Evolutionary conservation across 2,329 filamentous ascomycete species (phyloP), one percentile per base, ranked within the genome.

Genomic region (Fusarium sp.): DNA sequence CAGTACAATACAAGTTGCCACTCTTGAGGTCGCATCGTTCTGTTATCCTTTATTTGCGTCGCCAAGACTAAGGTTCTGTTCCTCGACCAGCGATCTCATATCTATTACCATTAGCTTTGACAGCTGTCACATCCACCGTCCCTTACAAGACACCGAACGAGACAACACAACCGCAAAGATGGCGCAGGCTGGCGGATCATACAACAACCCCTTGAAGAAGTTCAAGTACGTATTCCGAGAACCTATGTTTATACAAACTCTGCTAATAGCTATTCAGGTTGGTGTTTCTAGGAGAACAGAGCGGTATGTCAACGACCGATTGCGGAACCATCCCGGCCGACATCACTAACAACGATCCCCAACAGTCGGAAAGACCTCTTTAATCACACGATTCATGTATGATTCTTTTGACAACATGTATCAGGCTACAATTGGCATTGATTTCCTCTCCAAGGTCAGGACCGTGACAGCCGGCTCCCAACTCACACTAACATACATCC

Each of bases 331-430:
- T 58, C 49, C 57, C 54, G 47, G 58, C 52, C 56, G 48, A 56
- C 46, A 43, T 64, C 56, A 72, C 78, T 78, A 70, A 79, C 49
- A 46, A 43, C 47, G 35, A 65, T 48, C 49, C 49, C 54, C 54
- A 63, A 70, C 80, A 98, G 96, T 99, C 76, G 96, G 96, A 79
- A 99, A 99, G 85, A 99, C 96, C 31, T 99, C 96, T 67, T 85
- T 99, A 76, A 99, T 99, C 80, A 99, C 96, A 72, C 91, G 96
- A 71, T 99, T 99, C 86, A 99, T 99, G 96, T 99, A 99, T 87
- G 96, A 99, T 83, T 98, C 96, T 47, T 99, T 99, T 86, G 96
- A 99, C 86, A 98, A 97, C 84, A 98, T 95, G 87, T 99, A 99
- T 84, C 96, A 99, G 83, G 96, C 96, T 60, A 99, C 96, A 38